Conservation (phyloP, 768 basidiomycete genomes). For the Agaricus blazei region DNA sequence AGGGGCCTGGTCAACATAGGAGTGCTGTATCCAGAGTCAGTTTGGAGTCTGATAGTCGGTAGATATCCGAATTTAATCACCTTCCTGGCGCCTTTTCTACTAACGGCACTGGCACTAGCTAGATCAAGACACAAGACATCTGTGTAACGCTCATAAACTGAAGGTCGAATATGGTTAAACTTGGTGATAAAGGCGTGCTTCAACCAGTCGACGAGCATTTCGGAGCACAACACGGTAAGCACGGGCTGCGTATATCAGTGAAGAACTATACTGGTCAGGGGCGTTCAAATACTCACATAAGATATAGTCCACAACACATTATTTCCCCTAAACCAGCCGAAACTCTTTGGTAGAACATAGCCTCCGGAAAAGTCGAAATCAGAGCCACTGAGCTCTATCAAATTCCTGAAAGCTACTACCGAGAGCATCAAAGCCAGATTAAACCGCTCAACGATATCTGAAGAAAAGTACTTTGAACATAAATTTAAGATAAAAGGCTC, state of each 20-base stretch:
- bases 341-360: conserved; percentile 74
- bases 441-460: conserved; percentile 97
- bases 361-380: conserved; percentile 77
- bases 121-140: conserved; percentile 95
- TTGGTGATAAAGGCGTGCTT: conserved; percentile 99
- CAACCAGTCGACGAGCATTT: conserved; percentile 96
- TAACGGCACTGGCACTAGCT: conserved; percentile 69
- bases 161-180: conserved; percentile 96
- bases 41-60: conserved; percentile 1
- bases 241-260: conserved; percentile 60
- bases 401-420: conserved; percentile 89
- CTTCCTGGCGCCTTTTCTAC: conserved; percentile 66
- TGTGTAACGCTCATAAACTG: conserved; percentile 91
- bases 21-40: conserved; percentile 46
- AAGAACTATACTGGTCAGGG: neutral
- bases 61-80: conserved; percentile 25
- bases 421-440: conserved; percentile 86
- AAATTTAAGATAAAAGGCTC: neutral
- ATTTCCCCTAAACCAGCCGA: conserved; percentile 78
- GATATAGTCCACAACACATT: conserved; percentile 85
- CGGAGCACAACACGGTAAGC: conserved; percentile 83
- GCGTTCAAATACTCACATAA: conserved; percentile 51
- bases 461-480: neutral
- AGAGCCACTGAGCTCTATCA: conserved; percentile 90
- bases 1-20: conserved; percentile 94